These are phyloP conservation scores for Neoascochyta sp. DNA, from an alignment of 2,329 filamentous ascomycete species.

Conservation along the genomic window DNA sequence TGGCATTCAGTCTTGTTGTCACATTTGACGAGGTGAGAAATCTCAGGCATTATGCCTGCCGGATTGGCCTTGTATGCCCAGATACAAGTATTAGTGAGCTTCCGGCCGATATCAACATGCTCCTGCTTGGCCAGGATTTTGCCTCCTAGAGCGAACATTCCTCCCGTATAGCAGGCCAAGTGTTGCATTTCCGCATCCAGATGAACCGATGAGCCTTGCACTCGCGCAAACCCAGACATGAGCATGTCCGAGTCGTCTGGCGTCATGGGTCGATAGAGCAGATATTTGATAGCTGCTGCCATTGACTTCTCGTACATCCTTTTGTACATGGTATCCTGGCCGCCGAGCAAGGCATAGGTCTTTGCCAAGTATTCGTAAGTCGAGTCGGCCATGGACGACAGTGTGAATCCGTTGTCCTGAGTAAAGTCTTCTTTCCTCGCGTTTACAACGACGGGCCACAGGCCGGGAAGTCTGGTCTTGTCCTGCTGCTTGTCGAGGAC, in stretches of 20 bases:
- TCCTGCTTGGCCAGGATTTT: conserved; percentile 53
- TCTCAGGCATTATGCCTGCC: conserved; percentile 60
- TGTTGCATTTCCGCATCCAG: conserved; percentile 55
- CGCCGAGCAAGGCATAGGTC: conserved; percentile 42
- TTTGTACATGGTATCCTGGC: conserved; percentile 44
- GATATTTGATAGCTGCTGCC: conserved; percentile 43
- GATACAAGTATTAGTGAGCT: conserved; percentile 59
- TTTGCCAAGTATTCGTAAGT: conserved; percentile 43
- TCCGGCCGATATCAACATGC: conserved; percentile 55
- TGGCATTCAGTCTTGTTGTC: conserved; percentile 40
- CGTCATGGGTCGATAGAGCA: conserved; percentile 50
- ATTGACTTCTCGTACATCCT: conserved; percentile 56
- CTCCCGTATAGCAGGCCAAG: conserved; percentile 58
- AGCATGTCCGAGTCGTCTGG: conserved; percentile 47
- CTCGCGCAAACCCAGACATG: conserved; percentile 43
- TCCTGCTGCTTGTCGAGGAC: conserved; percentile 43
- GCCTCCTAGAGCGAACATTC: conserved; percentile 60
- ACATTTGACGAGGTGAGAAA: conserved; percentile 54
- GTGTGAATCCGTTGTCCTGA: conserved; percentile 34
- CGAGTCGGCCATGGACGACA: conserved; percentile 39
- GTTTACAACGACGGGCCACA: conserved; percentile 48
- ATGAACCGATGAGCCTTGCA: conserved; percentile 23
- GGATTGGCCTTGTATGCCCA: conserved; percentile 58
- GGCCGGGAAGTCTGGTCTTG: conserved; percentile 44
- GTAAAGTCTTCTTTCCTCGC: conserved; percentile 42